A percentile compares a stretch with the other conserved stretches of the same genome.
Evolutionary conservation across 305 asterid genomes (phyloP).

Genomic region (Fraxinus sp.): DNA sequence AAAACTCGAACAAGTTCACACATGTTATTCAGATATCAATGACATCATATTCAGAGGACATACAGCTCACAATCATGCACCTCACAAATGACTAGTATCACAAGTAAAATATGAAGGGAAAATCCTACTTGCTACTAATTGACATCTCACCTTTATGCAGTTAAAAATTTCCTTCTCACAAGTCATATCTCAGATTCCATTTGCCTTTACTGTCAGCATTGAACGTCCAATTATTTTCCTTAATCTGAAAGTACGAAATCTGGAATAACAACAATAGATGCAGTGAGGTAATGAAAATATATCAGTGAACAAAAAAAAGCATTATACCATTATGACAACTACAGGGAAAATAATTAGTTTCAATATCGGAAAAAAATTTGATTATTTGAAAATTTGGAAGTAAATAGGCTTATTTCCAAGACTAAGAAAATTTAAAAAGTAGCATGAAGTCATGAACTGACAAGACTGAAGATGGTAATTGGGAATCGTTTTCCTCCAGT

Average conservation of each 20-base stretch:
- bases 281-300: conserved; percentile 14
- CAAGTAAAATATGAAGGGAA: neutral
- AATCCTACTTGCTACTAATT: neutral
- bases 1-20: neutral
- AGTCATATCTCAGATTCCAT: conserved; percentile 74
- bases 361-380: neutral
- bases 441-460: neutral
- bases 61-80: neutral
- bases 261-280: conserved; percentile 29
- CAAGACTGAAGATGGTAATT: neutral
- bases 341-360: neutral
- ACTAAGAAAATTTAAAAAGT: neutral
- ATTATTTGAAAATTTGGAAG: neutral
- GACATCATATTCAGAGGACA: neutral
- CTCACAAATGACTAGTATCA: neutral
- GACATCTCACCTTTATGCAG: neutral
- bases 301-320: neutral
- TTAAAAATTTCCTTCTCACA: conserved; percentile 29
- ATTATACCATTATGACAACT: neutral
- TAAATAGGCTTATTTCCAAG: neutral
- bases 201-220: conserved; percentile 54
- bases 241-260: conserved; percentile 73
- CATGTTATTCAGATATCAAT: neutral
- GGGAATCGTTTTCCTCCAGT: neutral
- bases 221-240: conserved; percentile 86